Base-by-base conservation (phyloP, 129 eudicot genomes). In the Pseudognaphalium luteoalbum region DNA sequence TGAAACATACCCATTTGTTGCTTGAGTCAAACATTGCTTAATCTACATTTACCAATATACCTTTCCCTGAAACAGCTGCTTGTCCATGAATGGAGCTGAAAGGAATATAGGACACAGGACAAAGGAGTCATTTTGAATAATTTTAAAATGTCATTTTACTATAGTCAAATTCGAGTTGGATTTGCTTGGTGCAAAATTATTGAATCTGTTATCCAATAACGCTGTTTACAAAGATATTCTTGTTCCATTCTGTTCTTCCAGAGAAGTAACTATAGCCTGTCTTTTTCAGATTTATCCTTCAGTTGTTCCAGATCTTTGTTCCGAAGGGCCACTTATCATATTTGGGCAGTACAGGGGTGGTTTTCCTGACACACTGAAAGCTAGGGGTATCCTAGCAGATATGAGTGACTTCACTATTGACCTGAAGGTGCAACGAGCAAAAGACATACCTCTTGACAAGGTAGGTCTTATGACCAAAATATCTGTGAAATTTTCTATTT, bases 281-380 rank as follows among this genome's bases (percentile, higher is more conserved):
- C 33, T 51, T 69, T 22, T 41, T 76, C 35, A 59, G 98, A 85
- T 88, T 71, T 81, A 81, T 76, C 96, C 98, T 75, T 83, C 86
- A 7, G 57, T 68, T 81, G 68, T 92, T 75, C 92, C 88, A 2
- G 96, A 90, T 80, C 85, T 92, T 80, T 83, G 84, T 59, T 88
- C 87, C 3, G 85, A 88, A 81, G 75, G 88, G 67, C 89, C 94
- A 47, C 74, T 92, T 81, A 74, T 87, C 7, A 15, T 92, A 72
- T 86, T 87, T 7, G 98, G 98, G 54, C 84, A 86, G 81, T 92
- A 90, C 71, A 85, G 41, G 25, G 98, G 98, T 33, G 85, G 80
- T 57, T 90, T 92, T 73, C 94, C 98, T 0, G 86, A 85, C 19
- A 88, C 72, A 7, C 79, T 90, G 65, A 80, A 81, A 77, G 88